Evolutionary conservation across 164 flowering plant genomes (phyloP).

Genomic region (Hamamelis virginiana): DNA sequence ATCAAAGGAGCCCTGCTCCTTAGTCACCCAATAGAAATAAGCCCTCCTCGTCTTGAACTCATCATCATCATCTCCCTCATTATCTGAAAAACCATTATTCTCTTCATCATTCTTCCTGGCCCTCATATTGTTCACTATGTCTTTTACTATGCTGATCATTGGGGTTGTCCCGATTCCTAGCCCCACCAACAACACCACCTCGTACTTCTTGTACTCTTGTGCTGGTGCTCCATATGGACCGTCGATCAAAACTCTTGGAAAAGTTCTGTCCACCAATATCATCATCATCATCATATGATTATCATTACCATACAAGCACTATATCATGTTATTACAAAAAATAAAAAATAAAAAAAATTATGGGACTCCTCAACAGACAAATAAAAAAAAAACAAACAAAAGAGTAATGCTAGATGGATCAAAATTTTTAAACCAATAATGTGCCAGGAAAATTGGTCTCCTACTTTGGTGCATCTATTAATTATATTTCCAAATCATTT

Average conservation of each 20-base stretch:
- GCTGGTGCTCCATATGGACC: constrained; percentile 57
- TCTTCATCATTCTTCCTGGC: constrained; percentile 21
- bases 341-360: too few species aligned
- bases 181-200: constrained; percentile 41
- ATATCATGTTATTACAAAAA: too few species aligned
- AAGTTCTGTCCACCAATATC: constrained; percentile 17
- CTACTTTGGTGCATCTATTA: too few species aligned
- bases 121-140: constrained; percentile 32
- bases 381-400: too few species aligned
- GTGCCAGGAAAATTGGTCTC: too few species aligned
- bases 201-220: constrained; percentile 43
- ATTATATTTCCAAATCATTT: too few species aligned
- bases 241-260: constrained; percentile 39
- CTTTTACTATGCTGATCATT: constrained; percentile 44
- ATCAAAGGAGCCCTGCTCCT: constrained; percentile 64
- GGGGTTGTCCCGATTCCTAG: constrained; percentile 53
- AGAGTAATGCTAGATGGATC: too few species aligned
- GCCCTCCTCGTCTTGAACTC: constrained; percentile 45
- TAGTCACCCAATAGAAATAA: constrained; percentile 71
- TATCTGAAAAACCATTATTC: too few species aligned
- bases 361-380: too few species aligned
- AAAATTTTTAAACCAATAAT: too few species aligned
- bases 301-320: too few species aligned
- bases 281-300: too few species aligned
- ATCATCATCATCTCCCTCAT: constrained; percentile 8